phyloP scores from a whole-genome alignment of 768 basidiomycete species.

The Austroboletus festivus region DNA sequence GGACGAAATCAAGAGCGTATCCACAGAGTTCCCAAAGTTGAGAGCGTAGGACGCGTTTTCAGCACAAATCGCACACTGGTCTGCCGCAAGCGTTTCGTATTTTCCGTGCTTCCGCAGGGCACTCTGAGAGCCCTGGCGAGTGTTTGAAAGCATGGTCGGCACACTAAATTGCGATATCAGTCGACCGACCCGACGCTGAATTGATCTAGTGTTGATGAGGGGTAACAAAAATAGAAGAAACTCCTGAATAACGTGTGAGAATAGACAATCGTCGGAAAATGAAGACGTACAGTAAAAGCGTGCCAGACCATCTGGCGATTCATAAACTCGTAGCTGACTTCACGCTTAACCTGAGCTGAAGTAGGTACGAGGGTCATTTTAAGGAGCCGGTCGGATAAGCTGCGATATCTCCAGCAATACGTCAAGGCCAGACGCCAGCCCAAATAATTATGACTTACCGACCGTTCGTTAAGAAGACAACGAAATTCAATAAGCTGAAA shows the following conservation, averaged over 20 bases:
- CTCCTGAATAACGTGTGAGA: conserved; percentile 58
- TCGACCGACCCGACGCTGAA: conserved; percentile 56
- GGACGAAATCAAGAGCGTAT: conserved; percentile 39
- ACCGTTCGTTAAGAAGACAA: conserved; percentile 83
- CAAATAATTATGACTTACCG: conserved; percentile 47
- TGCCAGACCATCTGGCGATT: conserved; percentile 99
- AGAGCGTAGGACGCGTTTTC: conserved; percentile 67
- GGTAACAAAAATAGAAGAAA: conserved; percentile 92
- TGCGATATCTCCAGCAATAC: conserved; percentile 66
- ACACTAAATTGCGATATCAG: conserved; percentile 22
- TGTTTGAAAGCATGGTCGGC: conserved; percentile 33
- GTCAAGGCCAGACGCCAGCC: conserved; percentile 2
- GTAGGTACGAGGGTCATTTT: conserved; percentile 72
- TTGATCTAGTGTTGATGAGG: conserved; percentile 64
- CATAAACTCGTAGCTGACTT: conserved; percentile 98
- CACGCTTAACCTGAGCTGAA: conserved; percentile 62
- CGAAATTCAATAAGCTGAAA: conserved; percentile 69
- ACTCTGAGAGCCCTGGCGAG: conserved; percentile 13
- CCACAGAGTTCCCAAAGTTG: conserved; percentile 51
- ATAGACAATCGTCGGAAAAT: background rate
- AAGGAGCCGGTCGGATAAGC: conserved; percentile 75
- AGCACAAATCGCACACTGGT: conserved; percentile 89
- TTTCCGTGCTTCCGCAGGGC: conserved; percentile 44
- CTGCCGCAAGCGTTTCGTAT: conserved; percentile 62
- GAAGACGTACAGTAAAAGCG: conserved; percentile 79